Base-by-base conservation (phyloP, 2,329 filamentous ascomycete species). In the Diaporthe sp. region DNA sequence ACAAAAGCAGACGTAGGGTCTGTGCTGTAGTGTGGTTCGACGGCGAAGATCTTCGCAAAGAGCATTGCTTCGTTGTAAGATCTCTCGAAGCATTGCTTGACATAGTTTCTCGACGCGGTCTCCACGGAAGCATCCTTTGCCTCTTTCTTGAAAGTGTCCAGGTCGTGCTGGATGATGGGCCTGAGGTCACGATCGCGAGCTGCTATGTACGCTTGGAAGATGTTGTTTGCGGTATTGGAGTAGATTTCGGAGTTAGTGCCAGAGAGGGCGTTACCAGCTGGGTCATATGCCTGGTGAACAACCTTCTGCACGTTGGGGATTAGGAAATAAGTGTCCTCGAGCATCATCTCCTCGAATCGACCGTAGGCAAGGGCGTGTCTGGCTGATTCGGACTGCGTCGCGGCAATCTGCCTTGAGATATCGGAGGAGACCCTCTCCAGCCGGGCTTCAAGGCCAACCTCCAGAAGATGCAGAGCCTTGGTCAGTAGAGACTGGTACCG, bases 401-500 rank as follows among this genome's bases (percentile, higher is more conserved):
- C 85, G 0, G 84, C 81, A 35, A 91, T 87, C 77, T 91, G 89
- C 52, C 86, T 85, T 0, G 87, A 85, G 58, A 91, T 85, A n/a
- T 91, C 89, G 3, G 85, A 80, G 0, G 89, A 89, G 6, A 89
- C 85, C 72, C 85, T 88, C 71, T 91, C 88, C 33, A 90, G 82
- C 13, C 86, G 87, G 35, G 82, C 85, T 12, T 84, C 88, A 80
- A 90, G 90, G 35, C 87, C 89, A 35, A 90, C 87, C 76, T 91
- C 90, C 8, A 92, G 85, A 17, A 92, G 83, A 78, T 92, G 90
- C 13, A 93, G 84, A 0, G 91, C 89, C 78, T 92, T 92, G 38
- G 90, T 91, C 19, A 98, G 89, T 17, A 98, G 88, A 0, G 97
- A 89, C 75, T 94, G 92, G 82, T 98, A 98, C 75, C 95, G 91